Evolutionary conservation across 139 green algal species (phyloP).

Genomic region (Dunaliella primolecta): DNA sequence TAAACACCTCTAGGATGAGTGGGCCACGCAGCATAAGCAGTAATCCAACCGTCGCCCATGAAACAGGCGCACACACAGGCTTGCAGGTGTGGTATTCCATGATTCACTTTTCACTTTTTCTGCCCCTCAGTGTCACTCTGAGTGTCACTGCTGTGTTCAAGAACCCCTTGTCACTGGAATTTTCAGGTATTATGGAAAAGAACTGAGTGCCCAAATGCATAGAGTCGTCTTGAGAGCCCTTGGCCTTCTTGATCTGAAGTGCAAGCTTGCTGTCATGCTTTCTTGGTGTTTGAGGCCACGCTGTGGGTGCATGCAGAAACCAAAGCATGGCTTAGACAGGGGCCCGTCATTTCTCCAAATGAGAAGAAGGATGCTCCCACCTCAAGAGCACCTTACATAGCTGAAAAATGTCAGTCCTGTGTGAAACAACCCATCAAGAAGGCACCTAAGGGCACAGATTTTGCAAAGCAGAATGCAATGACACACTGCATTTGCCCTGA

Average conservation of each 20-base stretch:
- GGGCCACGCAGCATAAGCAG: neutral
- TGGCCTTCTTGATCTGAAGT: neutral
- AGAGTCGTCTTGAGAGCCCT: too few relatives aligned
- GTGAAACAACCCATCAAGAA: too few relatives aligned
- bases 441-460: too few relatives aligned
- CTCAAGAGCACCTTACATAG: neutral
- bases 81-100: neutral
- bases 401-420: neutral
- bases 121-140: neutral
- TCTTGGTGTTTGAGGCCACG: neutral
- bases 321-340: neutral
- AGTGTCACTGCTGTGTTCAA: neutral
- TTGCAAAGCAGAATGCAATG: neutral
- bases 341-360: neutral
- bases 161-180: neutral
- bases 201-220: too few relatives aligned
- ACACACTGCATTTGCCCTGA: neutral
- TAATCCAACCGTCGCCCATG: neutral
- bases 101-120: too few relatives aligned
- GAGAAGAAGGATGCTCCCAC: neutral
- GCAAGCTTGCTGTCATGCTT: too few relatives aligned
- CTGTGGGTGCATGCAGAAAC: neutral
- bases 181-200: neutral
- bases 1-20: neutral
- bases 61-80: conserved; percentile 13